A percentile compares a stretch with the other conserved stretches of the same genome.
Evolutionary conservation across 352 stramenopile genomes (phyloP).

Genomic region (Pythium volutum): DNA sequence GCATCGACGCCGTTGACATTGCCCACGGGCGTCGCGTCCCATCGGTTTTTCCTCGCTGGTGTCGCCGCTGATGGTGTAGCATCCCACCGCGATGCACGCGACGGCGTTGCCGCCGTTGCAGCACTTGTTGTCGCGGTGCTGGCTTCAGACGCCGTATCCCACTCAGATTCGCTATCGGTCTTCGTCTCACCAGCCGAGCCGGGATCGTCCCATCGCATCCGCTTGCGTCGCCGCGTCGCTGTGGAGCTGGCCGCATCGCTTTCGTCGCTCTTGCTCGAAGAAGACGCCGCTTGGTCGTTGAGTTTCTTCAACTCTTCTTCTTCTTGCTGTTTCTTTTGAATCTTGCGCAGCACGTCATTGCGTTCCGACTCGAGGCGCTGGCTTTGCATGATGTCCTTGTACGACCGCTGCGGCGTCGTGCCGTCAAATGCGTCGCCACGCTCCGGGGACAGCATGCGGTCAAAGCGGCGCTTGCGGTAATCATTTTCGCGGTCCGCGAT

Average conservation of each 20-base stretch:
- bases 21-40: constrained; percentile 78
- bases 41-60: constrained; percentile 64
- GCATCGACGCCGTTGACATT: constrained; percentile 28
- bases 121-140: constrained; percentile 32
- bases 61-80: constrained; percentile 45
- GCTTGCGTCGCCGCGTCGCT: constrained; percentile 50
- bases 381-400: constrained; percentile 91
- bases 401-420: constrained; percentile 73
- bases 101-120: constrained; percentile 41
- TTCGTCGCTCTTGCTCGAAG: constrained; percentile 24
- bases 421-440: constrained; percentile 89
- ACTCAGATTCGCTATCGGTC: constrained; percentile 71
- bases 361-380: constrained; percentile 87
- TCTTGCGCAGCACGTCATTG: constrained; percentile 83
- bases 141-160: constrained; percentile 59
- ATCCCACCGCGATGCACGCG: constrained; percentile 74
- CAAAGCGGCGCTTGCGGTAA: constrained; percentile 87
- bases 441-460: constrained; percentile 88
- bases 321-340: constrained; percentile 80
- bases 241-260: constrained; percentile 25
- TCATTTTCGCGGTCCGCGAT: constrained; percentile 94
- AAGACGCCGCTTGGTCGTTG: constrained; percentile 19
- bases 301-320: constrained; percentile 44
- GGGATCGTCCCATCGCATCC: constrained; percentile 86
- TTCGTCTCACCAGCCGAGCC: constrained; percentile 39